A percentile compares a stretch with the other conserved stretches of the same genome.
These are phyloP conservation scores for Solanum chacoense DNA, from an alignment of 305 asterid species.

Conservation along the genomic window DNA sequence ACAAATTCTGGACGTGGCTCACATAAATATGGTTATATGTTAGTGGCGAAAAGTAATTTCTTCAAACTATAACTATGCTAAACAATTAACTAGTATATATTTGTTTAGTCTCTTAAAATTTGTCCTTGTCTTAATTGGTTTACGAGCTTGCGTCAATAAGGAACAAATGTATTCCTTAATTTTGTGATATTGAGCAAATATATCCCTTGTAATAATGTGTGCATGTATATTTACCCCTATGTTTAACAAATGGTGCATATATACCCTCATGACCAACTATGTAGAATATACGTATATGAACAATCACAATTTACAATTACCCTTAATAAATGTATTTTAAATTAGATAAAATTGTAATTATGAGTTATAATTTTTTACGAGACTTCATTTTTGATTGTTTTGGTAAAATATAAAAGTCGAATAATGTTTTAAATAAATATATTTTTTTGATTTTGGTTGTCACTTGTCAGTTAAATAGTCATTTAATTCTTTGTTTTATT, in stretches of 20 bases:
- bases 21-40: background rate
- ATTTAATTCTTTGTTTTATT: too few relatives aligned
- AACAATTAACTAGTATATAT: background rate
- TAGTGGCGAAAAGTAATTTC: background rate
- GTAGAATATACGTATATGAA: background rate
- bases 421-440: too few relatives aligned
- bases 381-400: background rate
- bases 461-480: background rate
- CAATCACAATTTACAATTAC: background rate
- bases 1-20: background rate
- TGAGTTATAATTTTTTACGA: background rate
- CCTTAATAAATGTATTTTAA: background rate
- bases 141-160: background rate
- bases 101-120: background rate
- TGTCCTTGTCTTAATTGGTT: background rate
- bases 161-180: background rate
- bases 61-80: too few relatives aligned
- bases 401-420: background rate
- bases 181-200: background rate
- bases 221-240: background rate
- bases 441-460: background rate
- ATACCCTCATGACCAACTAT: background rate
- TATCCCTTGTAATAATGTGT: background rate
- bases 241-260: background rate
- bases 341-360: too few relatives aligned